Evolutionary conservation across 345 rosid species (phyloP), one percentile per base, ranked within the genome.

Genomic region (Mercurialis annua): DNA sequence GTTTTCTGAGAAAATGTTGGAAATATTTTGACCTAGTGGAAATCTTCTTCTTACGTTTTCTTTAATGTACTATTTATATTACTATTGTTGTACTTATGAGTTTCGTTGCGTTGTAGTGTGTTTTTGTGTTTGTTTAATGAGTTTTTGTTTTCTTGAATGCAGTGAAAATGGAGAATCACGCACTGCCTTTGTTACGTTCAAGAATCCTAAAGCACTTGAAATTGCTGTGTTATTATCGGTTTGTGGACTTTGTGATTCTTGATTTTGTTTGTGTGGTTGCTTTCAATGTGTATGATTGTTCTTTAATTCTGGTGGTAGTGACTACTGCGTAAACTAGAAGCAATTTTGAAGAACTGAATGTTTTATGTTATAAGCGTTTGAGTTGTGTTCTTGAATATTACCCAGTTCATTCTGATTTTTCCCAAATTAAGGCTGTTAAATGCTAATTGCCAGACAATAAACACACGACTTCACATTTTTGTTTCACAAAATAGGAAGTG

Each of bases 221-320:
- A 94, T 94, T 30, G 99, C 99, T 0, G 78, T 91, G 70, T 78
- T 89, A 56, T 83, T 89, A 78, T 86, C 97, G 81, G 96, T 86
- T 43, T 6, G 81, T 75, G 33, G 47, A 34, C 52, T 48, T 2
- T 18, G 71, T 42, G 64, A 54, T 29, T 21, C 1, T 4, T 2
- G 29, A 47, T 53, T 9, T 54, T 55, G 5, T 34, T 69, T 27
- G 59, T 24, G 29, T 36, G 51, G 43, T 65, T 63, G 30, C 68
- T 57, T 21, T 17, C 34, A 16, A 33, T 70, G 57, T 17, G 47
- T 40, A 42, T 27, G 24, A n/a, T 59, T 40, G 51, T 53, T 12
- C 27, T 40, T 70, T 62, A 56, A 30, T 40, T 31, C 36, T 16
- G 17, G 34, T 56, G 38, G 48, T 57, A 11, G 43, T 5, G 44